These are phyloP conservation scores for Dothideomycetes sp. DNA, from an alignment of 2,329 filamentous ascomycete species.

Conservation along the genomic window DNA sequence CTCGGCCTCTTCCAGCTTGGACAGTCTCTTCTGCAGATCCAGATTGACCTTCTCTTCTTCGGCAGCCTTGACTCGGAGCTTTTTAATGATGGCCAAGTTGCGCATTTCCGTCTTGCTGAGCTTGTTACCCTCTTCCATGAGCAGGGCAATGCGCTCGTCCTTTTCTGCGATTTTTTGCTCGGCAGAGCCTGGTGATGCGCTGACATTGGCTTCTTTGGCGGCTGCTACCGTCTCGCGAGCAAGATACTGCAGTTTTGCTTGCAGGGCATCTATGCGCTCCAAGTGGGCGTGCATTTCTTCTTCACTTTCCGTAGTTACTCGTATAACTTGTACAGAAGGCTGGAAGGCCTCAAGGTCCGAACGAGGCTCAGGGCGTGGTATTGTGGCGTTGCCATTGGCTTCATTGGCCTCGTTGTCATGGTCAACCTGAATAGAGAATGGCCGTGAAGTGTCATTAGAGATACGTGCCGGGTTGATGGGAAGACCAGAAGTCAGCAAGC, in stretches of 20 bases:
- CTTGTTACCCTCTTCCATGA: conserved; percentile 88
- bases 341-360: conserved; percentile 31
- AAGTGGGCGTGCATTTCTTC: conserved; percentile 76
- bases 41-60: conserved; percentile 42
- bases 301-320: conserved; percentile 42
- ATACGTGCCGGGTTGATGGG: conserved; percentile 23
- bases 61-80: conserved; percentile 46
- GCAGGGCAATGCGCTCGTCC: conserved; percentile 75
- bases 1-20: conserved; percentile 54
- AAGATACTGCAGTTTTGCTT: conserved; percentile 83
- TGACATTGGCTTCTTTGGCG: conserved; percentile 57
- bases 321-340: conserved; percentile 36
- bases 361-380: background rate
- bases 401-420: background rate
- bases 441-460: conserved; percentile 17
- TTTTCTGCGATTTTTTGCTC: conserved; percentile 81
- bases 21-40: conserved; percentile 47
- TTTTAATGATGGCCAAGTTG: conserved; percentile 72
- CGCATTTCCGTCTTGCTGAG: conserved; percentile 80
- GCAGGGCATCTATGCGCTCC: conserved; percentile 83
- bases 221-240: conserved; percentile 67
- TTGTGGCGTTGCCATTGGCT: background rate
- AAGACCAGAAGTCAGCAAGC: conserved; percentile 19
- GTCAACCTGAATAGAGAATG: conserved; percentile 13
- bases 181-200: conserved; percentile 50